A percentile compares a stretch with the other conserved stretches of the same genome.
Conservation (phyloP, 345 rosid species). For the Citrus mangshanensis region DNA sequence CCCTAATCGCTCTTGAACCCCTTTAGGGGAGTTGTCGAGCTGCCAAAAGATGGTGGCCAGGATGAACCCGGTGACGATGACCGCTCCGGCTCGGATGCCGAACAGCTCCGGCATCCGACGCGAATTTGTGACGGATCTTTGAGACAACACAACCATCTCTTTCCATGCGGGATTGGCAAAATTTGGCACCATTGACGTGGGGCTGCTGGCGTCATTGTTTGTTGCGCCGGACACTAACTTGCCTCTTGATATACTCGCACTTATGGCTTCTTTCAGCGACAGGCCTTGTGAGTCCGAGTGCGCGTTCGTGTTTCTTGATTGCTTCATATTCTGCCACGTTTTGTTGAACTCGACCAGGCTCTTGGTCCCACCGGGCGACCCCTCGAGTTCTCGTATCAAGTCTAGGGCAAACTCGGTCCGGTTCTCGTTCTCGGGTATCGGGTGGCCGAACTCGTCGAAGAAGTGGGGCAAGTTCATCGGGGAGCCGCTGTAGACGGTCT, state of each 20-base stretch:
- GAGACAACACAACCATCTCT: constrained; percentile 73
- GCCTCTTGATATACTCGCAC: constrained; percentile 84
- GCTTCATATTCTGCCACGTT: constrained; percentile 71
- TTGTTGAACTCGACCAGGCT: constrained; percentile 78
- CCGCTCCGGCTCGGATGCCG: constrained; percentile 72
- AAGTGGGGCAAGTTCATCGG: constrained; percentile 55
- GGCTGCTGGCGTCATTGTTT: constrained; percentile 11
- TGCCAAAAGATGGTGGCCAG: constrained; percentile 88
- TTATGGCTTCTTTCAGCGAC: constrained; percentile 86
- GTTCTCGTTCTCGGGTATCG: constrained; percentile 86
- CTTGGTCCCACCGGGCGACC: constrained; percentile 74
- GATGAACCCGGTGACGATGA: constrained; percentile 83
- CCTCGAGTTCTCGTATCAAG: constrained; percentile 83
- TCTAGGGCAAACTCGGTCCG: constrained; percentile 84
- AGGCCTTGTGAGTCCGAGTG: constrained; percentile 33
- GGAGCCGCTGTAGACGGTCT: constrained; percentile 88
- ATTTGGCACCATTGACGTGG: constrained; percentile 64
- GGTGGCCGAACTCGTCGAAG: constrained; percentile 84
- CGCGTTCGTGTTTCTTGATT: constrained; percentile 18
- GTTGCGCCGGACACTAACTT: constrained; percentile 74
- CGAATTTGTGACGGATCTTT: constrained; percentile 61
- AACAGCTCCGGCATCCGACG: constrained; percentile 77
- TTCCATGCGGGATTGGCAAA: constrained; percentile 85
- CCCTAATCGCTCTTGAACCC: constrained; percentile 81
- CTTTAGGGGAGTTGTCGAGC: constrained; percentile 84